Base-by-base conservation (phyloP, 192 early-diverging fungal species). In the Rhizoclosmatium sp. region DNA sequence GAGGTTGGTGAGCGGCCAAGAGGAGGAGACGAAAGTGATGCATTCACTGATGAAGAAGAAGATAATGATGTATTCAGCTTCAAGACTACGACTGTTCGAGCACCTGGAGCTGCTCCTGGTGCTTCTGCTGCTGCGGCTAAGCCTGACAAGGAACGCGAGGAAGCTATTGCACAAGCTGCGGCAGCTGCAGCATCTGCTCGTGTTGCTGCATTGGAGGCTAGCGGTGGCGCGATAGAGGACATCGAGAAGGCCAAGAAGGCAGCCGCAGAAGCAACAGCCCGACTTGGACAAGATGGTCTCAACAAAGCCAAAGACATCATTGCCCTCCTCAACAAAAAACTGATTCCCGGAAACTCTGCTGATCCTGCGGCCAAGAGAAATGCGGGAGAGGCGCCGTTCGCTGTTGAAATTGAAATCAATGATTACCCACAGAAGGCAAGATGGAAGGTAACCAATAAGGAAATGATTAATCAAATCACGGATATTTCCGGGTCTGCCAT, bases 341-440 rank as follows among this genome's bases (percentile, higher is more conserved):
- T 82, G 48, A 78, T 79, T 61, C 82, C 79, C 65, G 86, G 74
- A 44, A 79, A 42, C 4, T 54, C 65, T 2, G 78, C 68, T 12
- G 76, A 47, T 75, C 39, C 68, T 65, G 61, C 21, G 45, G 83
- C 78, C 62, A 84, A 81, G 71, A 80, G 78, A 49, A 78, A 65
- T 31, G 80, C 82, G 0, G 58, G 77, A 12, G 87, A 86, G 56
- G 80, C 87, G 1, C 79, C 84, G 42, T 95, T 90, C 85, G 89
- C 91, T 3, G 81, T 87, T 71, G 97, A 99, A 85, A 93, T 99
- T 80, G 94, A 95, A 78, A 98, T 99, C 83, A 99, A 99, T 82
- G 97, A 99, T 84, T 98, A 94, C 79, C 96, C 96, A 47, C 92
- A 95, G 79, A 95, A 95, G 87, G 97, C 98, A 14, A 86, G 98